These are phyloP conservation scores for Lactifluus hygrophoroides DNA, from an alignment of 768 basidiomycete species.

Conservation along the genomic window DNA sequence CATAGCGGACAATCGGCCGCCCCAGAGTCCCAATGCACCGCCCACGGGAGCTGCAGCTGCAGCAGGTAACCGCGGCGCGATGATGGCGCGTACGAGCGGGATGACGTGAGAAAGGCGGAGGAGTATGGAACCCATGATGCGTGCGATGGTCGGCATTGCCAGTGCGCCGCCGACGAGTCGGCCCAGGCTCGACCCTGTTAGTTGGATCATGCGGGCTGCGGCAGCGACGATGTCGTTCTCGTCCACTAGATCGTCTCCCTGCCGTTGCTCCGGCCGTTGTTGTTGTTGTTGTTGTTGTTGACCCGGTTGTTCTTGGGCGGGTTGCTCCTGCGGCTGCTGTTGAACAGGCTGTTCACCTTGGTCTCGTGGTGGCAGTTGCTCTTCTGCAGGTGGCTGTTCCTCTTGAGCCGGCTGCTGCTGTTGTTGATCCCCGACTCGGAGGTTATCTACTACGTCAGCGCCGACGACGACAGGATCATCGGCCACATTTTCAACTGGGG, in stretches of 20 bases:
- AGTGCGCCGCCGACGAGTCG: constrained; percentile 63
- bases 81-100: constrained; percentile 27
- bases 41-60: neutral
- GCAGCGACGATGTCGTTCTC: constrained; percentile 34
- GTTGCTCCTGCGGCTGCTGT: neutral
- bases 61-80: constrained; percentile 15
- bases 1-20: no score
- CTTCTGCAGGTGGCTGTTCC: neutral
- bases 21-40: no score
- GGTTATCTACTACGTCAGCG: neutral
- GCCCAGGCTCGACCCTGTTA: constrained; percentile 53
- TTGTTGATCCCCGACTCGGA: neutral
- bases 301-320: neutral
- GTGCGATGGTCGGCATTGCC: constrained; percentile 57
- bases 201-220: constrained; percentile 49
- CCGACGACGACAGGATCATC: neutral
- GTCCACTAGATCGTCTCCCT: neutral
- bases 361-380: neutral
- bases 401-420: neutral
- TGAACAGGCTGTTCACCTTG: neutral
- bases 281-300: neutral
- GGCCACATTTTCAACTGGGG: neutral
- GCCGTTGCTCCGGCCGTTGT: constrained; percentile 2
- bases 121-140: constrained; percentile 53
- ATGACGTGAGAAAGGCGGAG: constrained; percentile 44